Conservation (phyloP, 768 basidiomycete genomes). For the Leucocoprinus birnbaumii region DNA sequence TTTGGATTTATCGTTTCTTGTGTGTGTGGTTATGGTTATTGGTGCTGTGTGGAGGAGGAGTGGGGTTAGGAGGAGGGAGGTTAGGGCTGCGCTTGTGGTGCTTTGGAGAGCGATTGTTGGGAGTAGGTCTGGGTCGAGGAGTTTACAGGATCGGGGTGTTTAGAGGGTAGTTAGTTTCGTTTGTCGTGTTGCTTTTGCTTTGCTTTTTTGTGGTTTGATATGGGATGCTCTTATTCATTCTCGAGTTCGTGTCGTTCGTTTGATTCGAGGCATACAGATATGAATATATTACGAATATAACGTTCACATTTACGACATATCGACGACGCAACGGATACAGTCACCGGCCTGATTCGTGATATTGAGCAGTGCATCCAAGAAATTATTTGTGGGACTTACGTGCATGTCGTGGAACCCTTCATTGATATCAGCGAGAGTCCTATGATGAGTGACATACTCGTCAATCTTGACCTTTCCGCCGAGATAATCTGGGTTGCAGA, state of each 20-base stretch:
- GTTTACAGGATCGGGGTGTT: slow-evolving; percentile 51
- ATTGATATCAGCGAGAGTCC: slow-evolving; percentile 73
- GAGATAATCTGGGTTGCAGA: slow-evolving; percentile 73
- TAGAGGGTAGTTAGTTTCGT: slow-evolving; percentile 23
- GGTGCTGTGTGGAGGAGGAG: slow-evolving; percentile 65
- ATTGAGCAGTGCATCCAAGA: not conserved
- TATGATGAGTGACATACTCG: slow-evolving; percentile 92
- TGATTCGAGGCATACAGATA: not conserved
- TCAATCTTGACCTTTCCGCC: slow-evolving; percentile 83
- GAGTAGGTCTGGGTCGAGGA: slow-evolving; percentile 32
- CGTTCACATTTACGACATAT: slow-evolving; percentile 58
- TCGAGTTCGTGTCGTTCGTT: not conserved
- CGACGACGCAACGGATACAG: slow-evolving; percentile 94
- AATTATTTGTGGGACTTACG: slow-evolving; percentile 50
- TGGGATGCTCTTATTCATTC: too few relatives aligned
- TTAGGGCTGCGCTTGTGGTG: slow-evolving; percentile 58
- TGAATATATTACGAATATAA: not conserved
- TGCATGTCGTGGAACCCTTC: slow-evolving; percentile 96
- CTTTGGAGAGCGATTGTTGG: slow-evolving; percentile 75
- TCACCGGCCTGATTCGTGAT: slow-evolving; percentile 55
- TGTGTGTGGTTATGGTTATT: slow-evolving; percentile 58
- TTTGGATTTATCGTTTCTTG: slow-evolving; percentile 74
- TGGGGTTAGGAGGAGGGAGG: slow-evolving; percentile 66
- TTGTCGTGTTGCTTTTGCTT: not conserved
- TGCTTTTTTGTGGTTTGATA: not conserved